These are phyloP conservation scores for Xylaria polymorpha DNA, from an alignment of 2,329 filamentous ascomycete species.

Conservation along the genomic window DNA sequence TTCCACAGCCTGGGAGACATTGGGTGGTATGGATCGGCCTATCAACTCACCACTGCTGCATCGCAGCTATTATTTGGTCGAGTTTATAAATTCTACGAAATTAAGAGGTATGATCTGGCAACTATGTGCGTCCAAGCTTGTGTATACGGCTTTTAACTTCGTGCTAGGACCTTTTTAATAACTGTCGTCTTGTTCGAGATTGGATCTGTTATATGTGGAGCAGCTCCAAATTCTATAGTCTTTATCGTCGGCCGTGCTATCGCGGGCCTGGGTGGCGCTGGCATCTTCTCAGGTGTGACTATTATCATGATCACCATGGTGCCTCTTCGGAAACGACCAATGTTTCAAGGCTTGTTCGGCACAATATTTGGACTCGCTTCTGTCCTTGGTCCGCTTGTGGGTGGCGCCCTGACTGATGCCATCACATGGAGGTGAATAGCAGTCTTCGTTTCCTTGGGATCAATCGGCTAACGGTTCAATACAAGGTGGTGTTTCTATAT, in stretches of 20 bases:
- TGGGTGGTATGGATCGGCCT: slow-evolving; percentile 72
- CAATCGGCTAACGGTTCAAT: slow-evolving; percentile 34
- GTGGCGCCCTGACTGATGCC: slow-evolving; percentile 63
- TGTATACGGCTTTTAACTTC: slow-evolving; percentile 18
- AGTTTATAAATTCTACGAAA: slow-evolving; percentile 65
- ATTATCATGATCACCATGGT: slow-evolving; percentile 69
- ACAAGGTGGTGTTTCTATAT: slow-evolving; percentile 67
- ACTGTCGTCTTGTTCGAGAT: slow-evolving; percentile 65
- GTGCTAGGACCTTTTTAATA: slow-evolving; percentile 56
- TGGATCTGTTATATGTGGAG: slow-evolving; percentile 64
- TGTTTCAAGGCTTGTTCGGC: slow-evolving; percentile 68
- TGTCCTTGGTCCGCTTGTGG: slow-evolving; percentile 64
- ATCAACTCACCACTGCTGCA: slow-evolving; percentile 70
- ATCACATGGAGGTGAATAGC: slow-evolving; percentile 60
- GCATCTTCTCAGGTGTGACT: slow-evolving; percentile 68
- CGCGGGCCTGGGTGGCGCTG: slow-evolving; percentile 66
- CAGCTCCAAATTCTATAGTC: slow-evolving; percentile 63
- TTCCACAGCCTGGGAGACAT: slow-evolving; percentile 69
- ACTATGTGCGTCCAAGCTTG: neutral
- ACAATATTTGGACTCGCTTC: slow-evolving; percentile 67
- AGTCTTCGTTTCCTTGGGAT: neutral
- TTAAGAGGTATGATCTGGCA: slow-evolving; percentile 56
- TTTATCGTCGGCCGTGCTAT: slow-evolving; percentile 69
- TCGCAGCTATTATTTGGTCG: slow-evolving; percentile 65
- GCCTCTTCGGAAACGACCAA: slow-evolving; percentile 68